phyloP scores from a whole-genome alignment of 257 asterid species.

The Solanum commersonii region DNA sequence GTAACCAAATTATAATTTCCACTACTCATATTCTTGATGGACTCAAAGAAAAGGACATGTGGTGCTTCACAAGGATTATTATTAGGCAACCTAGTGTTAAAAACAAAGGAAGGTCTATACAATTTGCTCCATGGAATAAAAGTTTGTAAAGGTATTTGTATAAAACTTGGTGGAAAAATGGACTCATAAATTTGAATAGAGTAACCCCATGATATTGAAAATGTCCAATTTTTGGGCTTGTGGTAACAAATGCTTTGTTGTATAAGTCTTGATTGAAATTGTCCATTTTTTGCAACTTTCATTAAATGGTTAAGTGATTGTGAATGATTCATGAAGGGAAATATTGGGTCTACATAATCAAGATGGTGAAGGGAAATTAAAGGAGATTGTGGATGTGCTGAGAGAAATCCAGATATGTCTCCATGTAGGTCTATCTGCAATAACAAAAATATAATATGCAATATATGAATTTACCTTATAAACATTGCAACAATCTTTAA shows the following conservation, averaged over 20 bases:
- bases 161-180: conserved; percentile 29
- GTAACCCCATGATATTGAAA: conserved; percentile 44
- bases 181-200: conserved; percentile 28
- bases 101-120: conserved; percentile 12
- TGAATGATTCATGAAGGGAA: conserved; percentile 26
- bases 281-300: conserved; percentile 13
- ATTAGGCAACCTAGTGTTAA: conserved; percentile 21
- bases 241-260: conserved; percentile 14
- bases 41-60: not conserved
- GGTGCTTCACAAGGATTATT: conserved; percentile 13
- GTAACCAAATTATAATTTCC: not conserved
- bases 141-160: conserved; percentile 20
- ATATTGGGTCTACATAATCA: conserved; percentile 26
- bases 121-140: conserved; percentile 18
- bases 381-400: conserved; percentile 9
- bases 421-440: no score
- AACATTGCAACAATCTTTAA: no score
- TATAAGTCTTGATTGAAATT: conserved; percentile 13
- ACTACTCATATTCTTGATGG: not conserved
- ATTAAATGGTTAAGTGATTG: conserved; percentile 22
- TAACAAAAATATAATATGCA: no score
- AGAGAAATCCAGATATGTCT: no score
- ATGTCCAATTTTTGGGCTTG: conserved; percentile 22
- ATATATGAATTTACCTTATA: no score
- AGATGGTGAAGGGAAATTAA: conserved; percentile 41